phyloP scores from a whole-genome alignment of 1,139 yeast species.

The Blastobotrys elegans region DNA sequence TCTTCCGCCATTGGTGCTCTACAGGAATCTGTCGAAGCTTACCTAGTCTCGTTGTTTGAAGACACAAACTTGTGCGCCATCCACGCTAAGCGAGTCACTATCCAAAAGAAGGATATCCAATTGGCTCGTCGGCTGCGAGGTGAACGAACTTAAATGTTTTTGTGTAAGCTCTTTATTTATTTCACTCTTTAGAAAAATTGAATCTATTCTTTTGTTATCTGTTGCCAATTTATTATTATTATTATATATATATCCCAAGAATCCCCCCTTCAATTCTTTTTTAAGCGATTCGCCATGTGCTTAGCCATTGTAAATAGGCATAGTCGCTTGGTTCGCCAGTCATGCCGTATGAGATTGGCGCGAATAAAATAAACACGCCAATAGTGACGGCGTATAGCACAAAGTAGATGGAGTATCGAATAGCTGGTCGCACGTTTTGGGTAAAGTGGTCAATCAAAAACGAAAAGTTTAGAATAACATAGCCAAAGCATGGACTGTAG shows the following conservation, averaged over 20 bases:
- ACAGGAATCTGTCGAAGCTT: constrained; percentile 98
- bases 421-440: constrained; percentile 22
- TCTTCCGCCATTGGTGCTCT: constrained; percentile 98
- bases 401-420: constrained; percentile 38
- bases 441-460: constrained; percentile 68
- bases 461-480: constrained; percentile 79
- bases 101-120: constrained; percentile 98
- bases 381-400: constrained; percentile 51
- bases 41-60: constrained; percentile 82
- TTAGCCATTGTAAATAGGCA: constrained; percentile 68
- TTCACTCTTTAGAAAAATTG: neutral
- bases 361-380: constrained; percentile 66
- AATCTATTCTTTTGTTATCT: neutral
- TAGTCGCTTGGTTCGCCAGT: constrained; percentile 68
- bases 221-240: neutral
- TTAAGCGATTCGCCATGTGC: constrained; percentile 63
- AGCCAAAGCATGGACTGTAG: constrained; percentile 92
- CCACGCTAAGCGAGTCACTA: constrained; percentile 98
- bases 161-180: neutral
- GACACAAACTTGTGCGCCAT: constrained; percentile 98
- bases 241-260: too few relatives aligned
- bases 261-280: too few relatives aligned
- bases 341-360: constrained; percentile 87
- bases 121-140: constrained; percentile 99
- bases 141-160: constrained; percentile 40